phyloP scores from a whole-genome alignment of 2,329 filamentous ascomycete genomes.

The Chaetomiaceae sp. region DNA sequence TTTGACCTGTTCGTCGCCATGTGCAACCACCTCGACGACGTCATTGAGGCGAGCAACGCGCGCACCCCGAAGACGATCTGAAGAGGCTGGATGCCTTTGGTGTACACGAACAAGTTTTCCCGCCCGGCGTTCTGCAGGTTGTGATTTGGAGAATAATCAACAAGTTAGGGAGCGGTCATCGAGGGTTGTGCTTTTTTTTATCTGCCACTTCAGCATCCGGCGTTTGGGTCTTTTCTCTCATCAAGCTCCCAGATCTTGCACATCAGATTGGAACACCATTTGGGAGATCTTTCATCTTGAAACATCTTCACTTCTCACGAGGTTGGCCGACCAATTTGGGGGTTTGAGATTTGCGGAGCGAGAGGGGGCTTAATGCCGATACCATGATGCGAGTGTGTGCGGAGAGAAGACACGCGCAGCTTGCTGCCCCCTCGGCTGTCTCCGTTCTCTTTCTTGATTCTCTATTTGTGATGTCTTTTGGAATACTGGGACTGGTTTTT shows the following conservation, averaged over 20 bases:
- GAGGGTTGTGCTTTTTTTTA: conserved; percentile 18
- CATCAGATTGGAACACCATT: conserved; percentile 48
- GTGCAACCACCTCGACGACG: conserved; percentile 97
- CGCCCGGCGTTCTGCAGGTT: conserved; percentile 20
- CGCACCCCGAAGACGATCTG: conserved; percentile 52
- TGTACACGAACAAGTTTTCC: conserved; percentile 23
- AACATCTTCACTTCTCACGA: conserved; percentile 44
- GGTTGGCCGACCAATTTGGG: conserved; percentile 44
- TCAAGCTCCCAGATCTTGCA: conserved; percentile 33
- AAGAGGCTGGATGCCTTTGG: conserved; percentile 26
- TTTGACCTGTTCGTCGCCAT: conserved; percentile 98
- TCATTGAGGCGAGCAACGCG: conserved; percentile 76
- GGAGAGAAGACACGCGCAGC: conserved; percentile 22
- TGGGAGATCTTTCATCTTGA: conserved; percentile 36
- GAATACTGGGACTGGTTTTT: conserved; percentile 19
- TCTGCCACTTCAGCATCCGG: conserved; percentile 23
- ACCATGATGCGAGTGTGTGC: conserved; percentile 22
- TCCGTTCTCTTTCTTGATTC: conserved; percentile 20
- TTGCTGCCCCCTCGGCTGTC: conserved; percentile 28
- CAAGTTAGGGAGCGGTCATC: conserved; percentile 12
- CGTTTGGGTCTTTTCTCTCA: conserved; percentile 31
- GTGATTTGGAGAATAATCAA: conserved; percentile 13
- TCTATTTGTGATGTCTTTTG: conserved; percentile 17
- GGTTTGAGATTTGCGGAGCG: conserved; percentile 35
- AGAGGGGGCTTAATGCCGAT: conserved; percentile 34